phyloP scores from a whole-genome alignment of 805 yeast genomes.

The Wickerhamiella hasegawae region DNA sequence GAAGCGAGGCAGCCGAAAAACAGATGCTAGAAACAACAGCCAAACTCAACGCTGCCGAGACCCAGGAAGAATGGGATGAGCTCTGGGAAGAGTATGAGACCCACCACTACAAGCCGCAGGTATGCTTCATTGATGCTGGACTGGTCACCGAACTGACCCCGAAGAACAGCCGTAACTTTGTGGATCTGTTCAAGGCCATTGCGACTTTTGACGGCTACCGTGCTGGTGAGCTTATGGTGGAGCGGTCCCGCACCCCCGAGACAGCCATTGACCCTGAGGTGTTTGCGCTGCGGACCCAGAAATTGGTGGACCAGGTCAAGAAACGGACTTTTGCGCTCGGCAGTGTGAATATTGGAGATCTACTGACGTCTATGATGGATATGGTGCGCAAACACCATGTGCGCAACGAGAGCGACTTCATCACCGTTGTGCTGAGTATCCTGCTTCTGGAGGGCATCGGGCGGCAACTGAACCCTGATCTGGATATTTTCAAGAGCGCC shows the following conservation, averaged over 20 bases:
- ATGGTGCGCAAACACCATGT: conserved; percentile 95
- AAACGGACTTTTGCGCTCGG: conserved; percentile 85
- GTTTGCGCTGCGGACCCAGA: conserved; percentile 76
- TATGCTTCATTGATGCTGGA: conserved; percentile 88
- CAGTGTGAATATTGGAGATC: conserved; percentile 78
- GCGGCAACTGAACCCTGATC: conserved; percentile 77
- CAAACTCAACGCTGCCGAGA: conserved; percentile 11
- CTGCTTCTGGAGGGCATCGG: conserved; percentile 88
- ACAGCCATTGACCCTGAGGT: conserved; percentile 72
- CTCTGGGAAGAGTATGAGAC: conserved; percentile 31
- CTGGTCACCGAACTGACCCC: conserved; percentile 78
- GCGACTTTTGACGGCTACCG: conserved; percentile 85
- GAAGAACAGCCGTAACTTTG: conserved; percentile 63
- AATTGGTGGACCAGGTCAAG: conserved; percentile 64
- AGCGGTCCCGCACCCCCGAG: conserved; percentile 86
- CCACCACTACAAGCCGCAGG: conserved; percentile 61
- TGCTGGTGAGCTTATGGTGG: conserved; percentile 94
- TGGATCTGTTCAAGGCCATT: conserved; percentile 75
- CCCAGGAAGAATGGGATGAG: conserved; percentile 29
- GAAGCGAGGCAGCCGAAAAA: conserved; percentile 8
- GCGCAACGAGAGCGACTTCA: conserved; percentile 92
- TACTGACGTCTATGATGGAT: conserved; percentile 66
- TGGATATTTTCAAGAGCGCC: conserved; percentile 89
- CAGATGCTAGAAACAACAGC: conserved; percentile 14
- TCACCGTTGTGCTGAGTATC: conserved; percentile 89